These are phyloP conservation scores for Viola odorata DNA, from an alignment of 345 rosid species.

Conservation along the genomic window DNA sequence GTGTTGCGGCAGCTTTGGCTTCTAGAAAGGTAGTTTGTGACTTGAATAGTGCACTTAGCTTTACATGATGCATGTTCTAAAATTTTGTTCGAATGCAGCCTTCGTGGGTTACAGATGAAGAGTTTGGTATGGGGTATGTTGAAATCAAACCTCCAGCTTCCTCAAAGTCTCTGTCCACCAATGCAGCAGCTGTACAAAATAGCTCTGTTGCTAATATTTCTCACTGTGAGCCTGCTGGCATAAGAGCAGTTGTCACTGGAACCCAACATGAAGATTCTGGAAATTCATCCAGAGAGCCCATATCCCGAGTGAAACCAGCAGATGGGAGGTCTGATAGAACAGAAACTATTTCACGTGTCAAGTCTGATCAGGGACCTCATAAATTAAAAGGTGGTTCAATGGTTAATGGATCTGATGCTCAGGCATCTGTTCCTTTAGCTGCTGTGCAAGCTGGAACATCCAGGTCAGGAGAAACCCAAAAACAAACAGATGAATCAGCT, in stretches of 20 bases:
- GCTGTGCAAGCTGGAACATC: constrained; percentile 35
- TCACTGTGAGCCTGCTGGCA: constrained; percentile 53
- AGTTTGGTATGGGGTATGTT: constrained; percentile 97
- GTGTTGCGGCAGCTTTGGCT: constrained; percentile 98
- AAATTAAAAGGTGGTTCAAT: constrained; percentile 51
- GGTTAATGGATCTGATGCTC: constrained; percentile 49
- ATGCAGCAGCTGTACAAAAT: constrained; percentile 35
- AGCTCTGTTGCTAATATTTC: constrained; percentile 44
- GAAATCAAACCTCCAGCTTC: constrained; percentile 71
- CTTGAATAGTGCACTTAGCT: constrained; percentile 6
- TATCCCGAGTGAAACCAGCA: constrained; percentile 47
- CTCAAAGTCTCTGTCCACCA: constrained; percentile 46
- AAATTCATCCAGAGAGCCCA: constrained; percentile 54
- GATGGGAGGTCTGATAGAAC: constrained; percentile 68
- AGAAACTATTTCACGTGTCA: constrained; percentile 37
- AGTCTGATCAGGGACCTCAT: constrained; percentile 56
- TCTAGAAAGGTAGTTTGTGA: constrained; percentile 72
- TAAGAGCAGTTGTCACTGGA: constrained; percentile 28
- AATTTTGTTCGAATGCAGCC: constrained; percentile 45
- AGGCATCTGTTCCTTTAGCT: constrained; percentile 27
- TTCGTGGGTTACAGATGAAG: constrained; percentile 98
- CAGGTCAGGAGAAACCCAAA: constrained; percentile 44
- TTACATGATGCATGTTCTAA: neutral
- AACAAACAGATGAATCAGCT: constrained; percentile 46
- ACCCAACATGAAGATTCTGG: constrained; percentile 56